These are phyloP conservation scores for Angomonas desouzai DNA, from an alignment of 208 protist species.

Conservation along the genomic window DNA sequence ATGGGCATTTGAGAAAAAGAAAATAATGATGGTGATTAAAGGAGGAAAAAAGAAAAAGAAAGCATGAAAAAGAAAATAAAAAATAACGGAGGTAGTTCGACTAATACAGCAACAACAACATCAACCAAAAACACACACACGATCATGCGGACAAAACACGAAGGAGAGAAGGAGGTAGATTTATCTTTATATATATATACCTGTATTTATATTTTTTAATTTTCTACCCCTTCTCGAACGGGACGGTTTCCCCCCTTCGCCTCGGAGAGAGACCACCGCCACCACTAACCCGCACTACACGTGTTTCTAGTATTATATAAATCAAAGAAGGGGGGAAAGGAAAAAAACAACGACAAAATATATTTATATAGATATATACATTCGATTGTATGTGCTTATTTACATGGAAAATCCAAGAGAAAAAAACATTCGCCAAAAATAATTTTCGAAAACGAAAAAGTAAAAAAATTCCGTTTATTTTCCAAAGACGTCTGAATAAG, in stretches of 20 bases:
- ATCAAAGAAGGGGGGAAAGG: too few relatives aligned
- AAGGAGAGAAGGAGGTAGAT: not conserved
- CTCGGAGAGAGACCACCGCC: too few relatives aligned
- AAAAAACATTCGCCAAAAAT: too few relatives aligned
- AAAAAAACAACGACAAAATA: not conserved
- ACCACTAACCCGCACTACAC: too few relatives aligned
- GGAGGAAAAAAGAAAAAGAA: slow-evolving; percentile 16
- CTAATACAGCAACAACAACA: not conserved
- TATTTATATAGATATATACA: not conserved
- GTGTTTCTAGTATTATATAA: too few relatives aligned
- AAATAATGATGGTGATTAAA: not conserved
- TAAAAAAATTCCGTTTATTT: too few relatives aligned
- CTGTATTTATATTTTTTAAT: not conserved
- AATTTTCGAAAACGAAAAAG: too few relatives aligned
- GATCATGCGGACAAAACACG: not conserved
- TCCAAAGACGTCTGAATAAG: too few relatives aligned
- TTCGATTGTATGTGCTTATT: not conserved
- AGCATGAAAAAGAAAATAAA: slow-evolving; percentile 8
- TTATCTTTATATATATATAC: slow-evolving; percentile 7
- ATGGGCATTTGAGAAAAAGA: not conserved
- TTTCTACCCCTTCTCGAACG: too few relatives aligned
- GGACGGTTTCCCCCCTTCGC: too few relatives aligned
- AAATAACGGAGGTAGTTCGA: slow-evolving; percentile 1
- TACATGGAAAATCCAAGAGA: not conserved
- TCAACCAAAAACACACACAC: not conserved